Evolutionary conservation across 805 yeast genomes (phyloP), one percentile per base, ranked within the genome.

Genomic region (baker's yeast (Saccharomyces cerevisiae)): DNA sequence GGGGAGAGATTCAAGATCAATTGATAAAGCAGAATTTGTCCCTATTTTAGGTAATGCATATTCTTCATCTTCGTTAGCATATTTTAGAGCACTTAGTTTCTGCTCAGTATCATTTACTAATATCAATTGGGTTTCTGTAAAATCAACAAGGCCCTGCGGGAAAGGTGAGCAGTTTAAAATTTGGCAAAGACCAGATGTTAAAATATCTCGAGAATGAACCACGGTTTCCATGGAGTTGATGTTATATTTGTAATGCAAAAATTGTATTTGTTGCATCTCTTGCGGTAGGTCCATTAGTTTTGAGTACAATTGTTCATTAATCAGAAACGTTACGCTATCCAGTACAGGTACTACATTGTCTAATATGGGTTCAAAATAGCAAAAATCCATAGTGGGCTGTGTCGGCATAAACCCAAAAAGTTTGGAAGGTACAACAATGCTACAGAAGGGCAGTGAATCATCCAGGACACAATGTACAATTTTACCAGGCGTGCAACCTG

Each of bases 211-310:
- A 17, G 46, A 32, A 21, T 56, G 60, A 10, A 68, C 14, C 6
- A 66, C 58, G 4, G 66, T 56, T 36, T 26, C 32, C 8, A 28
- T 27, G 47, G 56, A 27, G 5, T 47, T 43, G 2, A 69, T 48
- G 8, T 56, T 56, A 47, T 56, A 65, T 50, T 66, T 69, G 21
- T 55, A n/a, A 8, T 53, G 54, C 6, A 69, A 24, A 46, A 67
- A 68, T 22, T 58, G 50, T 11, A 59, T 32, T 27, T 60, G 54
- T 13, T 67, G 64, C 3, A 53, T 41, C 5, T 56, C 49, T 4
- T 55, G 29, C 2, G 57, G 51, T 13, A 64, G 48, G 17, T 51
- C 43, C 36, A 51, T 51, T 11, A 68, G 41, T 26, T 60, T 63
- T 30, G 60, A 61, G 51, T 65, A 68, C 14, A 69, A 49, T 17